Evolutionary conservation across 257 asterid genomes (phyloP).

Genomic region (Primulina tabacum): DNA sequence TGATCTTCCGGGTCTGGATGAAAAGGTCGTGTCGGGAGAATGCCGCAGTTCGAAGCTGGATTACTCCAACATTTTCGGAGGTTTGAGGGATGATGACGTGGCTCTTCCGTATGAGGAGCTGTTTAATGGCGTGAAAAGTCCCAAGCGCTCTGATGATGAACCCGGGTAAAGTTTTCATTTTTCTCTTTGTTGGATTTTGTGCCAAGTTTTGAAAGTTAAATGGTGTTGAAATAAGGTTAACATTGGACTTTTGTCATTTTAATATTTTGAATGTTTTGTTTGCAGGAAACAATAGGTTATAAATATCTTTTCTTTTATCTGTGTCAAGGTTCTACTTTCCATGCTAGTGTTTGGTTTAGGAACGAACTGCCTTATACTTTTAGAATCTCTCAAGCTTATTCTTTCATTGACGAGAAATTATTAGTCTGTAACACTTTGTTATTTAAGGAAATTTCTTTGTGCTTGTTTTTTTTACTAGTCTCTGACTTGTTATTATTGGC

Average conservation of each 20-base stretch:
- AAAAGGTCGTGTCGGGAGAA: conserved; percentile 38
- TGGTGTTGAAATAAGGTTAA: background rate
- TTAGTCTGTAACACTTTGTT: background rate
- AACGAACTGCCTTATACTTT: background rate
- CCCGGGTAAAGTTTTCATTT: conserved; percentile 36
- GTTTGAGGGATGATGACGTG: conserved; percentile 47
- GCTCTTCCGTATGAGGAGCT: conserved; percentile 55
- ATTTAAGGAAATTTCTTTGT: conserved; percentile 1
- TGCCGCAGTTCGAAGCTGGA: conserved; percentile 50
- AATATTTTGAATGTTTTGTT: background rate
- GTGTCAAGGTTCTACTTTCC: conserved; percentile 3
- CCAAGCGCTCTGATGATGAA: conserved; percentile 24
- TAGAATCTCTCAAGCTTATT: background rate
- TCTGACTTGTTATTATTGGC: background rate
- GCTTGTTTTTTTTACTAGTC: conserved; percentile 4
- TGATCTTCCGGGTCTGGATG: conserved; percentile 61
- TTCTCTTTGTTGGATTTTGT: background rate
- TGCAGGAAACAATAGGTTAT: background rate
- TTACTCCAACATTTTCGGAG: conserved; percentile 72
- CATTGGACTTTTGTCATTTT: background rate
- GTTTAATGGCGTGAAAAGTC: conserved; percentile 35
- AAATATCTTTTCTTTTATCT: background rate
- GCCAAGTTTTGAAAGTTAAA: background rate
- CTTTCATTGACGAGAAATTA: background rate
- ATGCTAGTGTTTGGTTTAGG: conserved; percentile 5